phyloP scores from a whole-genome alignment of 306 rosid species.

The Herpetospermum pedunculosum region DNA sequence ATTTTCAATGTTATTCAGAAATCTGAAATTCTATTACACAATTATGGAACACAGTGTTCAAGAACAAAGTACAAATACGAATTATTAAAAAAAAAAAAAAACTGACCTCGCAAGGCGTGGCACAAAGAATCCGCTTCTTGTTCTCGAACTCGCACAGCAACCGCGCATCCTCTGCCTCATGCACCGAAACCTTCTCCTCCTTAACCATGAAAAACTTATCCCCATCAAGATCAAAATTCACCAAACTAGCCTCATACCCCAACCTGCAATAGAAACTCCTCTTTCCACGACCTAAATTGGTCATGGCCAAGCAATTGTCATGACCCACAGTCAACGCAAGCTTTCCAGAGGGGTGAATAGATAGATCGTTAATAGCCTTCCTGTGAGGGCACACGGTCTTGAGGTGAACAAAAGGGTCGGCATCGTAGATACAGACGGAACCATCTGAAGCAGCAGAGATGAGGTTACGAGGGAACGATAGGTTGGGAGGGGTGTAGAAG shows the following conservation, averaged over 20 bases:
- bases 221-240: constrained; percentile 36
- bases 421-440: constrained; percentile 51
- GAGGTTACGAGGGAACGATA: constrained; percentile 76
- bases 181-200: constrained; percentile 52
- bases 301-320: constrained; percentile 66
- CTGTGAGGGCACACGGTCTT: constrained; percentile 45
- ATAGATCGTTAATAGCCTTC: constrained; percentile 55
- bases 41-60: neutral
- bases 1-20: neutral
- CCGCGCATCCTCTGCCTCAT: constrained; percentile 72
- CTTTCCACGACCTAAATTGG: constrained; percentile 68
- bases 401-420: constrained; percentile 78
- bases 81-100: no score
- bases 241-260: constrained; percentile 58
- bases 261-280: constrained; percentile 64
- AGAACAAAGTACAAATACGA: neutral
- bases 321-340: constrained; percentile 64
- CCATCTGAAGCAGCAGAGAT: constrained; percentile 78
- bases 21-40: neutral
- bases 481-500: constrained; percentile 51
- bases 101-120: constrained; percentile 52
- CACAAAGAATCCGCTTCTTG: constrained; percentile 45
- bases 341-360: constrained; percentile 79
- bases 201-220: constrained; percentile 55
- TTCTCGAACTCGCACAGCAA: constrained; percentile 50